Conservation (phyloP, 208 protist species). For the Angomonas deanei region DNA sequence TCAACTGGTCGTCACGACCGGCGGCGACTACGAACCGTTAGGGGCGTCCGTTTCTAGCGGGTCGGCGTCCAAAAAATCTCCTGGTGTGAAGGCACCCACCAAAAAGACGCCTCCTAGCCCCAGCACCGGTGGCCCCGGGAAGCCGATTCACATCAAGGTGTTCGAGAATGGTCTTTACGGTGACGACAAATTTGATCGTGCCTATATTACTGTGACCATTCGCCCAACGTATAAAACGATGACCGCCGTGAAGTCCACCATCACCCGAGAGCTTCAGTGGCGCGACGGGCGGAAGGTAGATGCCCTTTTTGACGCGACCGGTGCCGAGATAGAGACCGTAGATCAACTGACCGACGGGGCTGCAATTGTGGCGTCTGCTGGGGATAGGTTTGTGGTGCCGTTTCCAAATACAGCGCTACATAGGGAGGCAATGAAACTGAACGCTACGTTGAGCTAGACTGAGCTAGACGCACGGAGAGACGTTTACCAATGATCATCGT, state of each 20-base stretch:
- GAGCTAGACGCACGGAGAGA: no score
- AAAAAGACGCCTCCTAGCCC: neutral
- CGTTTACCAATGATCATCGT: no score
- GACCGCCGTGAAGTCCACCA: slow-evolving; percentile 46
- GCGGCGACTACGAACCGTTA: slow-evolving; percentile 20
- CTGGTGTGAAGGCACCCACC: neutral
- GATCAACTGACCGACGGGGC: slow-evolving; percentile 50
- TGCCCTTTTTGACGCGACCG: slow-evolving; percentile 69
- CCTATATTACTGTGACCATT: slow-evolving; percentile 75
- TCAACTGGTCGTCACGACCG: slow-evolving; percentile 53
- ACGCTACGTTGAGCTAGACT: neutral
- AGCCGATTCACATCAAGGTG: slow-evolving; percentile 68
- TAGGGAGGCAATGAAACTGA: slow-evolving; percentile 51
- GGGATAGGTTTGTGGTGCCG: slow-evolving; percentile 82
- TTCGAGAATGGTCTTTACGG: slow-evolving; percentile 89
- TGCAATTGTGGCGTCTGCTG: slow-evolving; percentile 70
- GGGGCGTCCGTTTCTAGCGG: neutral
- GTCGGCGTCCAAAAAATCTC: neutral
- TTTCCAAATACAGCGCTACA: slow-evolving; percentile 67
- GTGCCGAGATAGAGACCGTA: slow-evolving; percentile 53
- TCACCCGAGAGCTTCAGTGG: slow-evolving; percentile 83
- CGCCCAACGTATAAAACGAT: slow-evolving; percentile 81
- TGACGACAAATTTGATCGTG: slow-evolving; percentile 43
- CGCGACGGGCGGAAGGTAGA: slow-evolving; percentile 67
- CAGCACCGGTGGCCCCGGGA: neutral